Evolutionary conservation across 768 basidiomycete genomes (phyloP).

Genomic region (Amanita muscaria): DNA sequence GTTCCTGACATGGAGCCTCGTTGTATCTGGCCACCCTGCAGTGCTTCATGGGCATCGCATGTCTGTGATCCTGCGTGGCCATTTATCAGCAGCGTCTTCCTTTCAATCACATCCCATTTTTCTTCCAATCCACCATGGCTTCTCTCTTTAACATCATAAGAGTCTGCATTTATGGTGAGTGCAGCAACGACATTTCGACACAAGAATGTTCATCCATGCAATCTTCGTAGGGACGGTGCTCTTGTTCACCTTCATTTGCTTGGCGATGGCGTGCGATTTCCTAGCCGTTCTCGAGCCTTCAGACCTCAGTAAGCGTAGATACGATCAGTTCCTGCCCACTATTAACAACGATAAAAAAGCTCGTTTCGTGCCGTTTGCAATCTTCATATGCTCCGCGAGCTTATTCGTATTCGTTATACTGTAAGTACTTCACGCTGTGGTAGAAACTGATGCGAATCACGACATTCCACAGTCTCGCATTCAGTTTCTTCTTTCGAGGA

Average conservation of each 20-base stretch:
- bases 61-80: slow-evolving; percentile 24
- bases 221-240: slow-evolving; percentile 63
- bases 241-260: slow-evolving; percentile 68
- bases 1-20: too few species aligned
- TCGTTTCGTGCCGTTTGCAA: slow-evolving; percentile 79
- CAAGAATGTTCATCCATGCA: too few species aligned
- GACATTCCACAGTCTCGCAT: slow-evolving; percentile 49
- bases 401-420: slow-evolving; percentile 58
- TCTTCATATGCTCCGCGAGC: slow-evolving; percentile 70
- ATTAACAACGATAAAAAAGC: slow-evolving; percentile 33
- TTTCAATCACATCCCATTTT: slow-evolving; percentile 19
- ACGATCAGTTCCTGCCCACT: slow-evolving; percentile 8
- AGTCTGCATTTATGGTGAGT: slow-evolving; percentile 57
- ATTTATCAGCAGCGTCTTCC: slow-evolving; percentile 37
- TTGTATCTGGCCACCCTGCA: slow-evolving; percentile 9
- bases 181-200: slow-evolving; percentile 8
- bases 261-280: slow-evolving; percentile 75
- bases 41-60: slow-evolving; percentile 40
- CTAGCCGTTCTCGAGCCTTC: slow-evolving; percentile 61
- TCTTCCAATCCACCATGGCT: slow-evolving; percentile 45
- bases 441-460: too few species aligned
- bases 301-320: slow-evolving; percentile 67
- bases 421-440: too few species aligned
- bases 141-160: slow-evolving; percentile 65
- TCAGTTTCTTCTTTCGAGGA: slow-evolving; percentile 51